Evolutionary conservation across 495 filamentous ascomycete species (phyloP).

Genomic region (Aspergillus sclerotiicarbonarius): DNA sequence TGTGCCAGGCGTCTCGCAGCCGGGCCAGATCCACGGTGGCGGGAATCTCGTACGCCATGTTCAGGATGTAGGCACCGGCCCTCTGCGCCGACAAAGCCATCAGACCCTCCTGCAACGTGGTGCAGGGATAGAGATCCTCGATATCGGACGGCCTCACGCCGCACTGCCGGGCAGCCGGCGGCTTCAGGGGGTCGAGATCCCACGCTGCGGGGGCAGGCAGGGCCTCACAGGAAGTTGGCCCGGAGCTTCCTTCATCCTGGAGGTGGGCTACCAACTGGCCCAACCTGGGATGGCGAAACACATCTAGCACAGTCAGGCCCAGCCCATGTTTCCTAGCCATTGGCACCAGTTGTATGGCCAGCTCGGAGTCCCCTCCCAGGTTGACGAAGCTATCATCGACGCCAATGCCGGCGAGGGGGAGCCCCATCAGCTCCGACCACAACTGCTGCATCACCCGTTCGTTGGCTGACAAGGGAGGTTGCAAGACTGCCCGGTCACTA

Average conservation of each 20-base stretch:
- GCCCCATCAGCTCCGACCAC: constrained; percentile 31
- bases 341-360: constrained; percentile 47
- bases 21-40: constrained; percentile 24
- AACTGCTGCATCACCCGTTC: constrained; percentile 22
- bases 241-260: neutral
- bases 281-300: constrained; percentile 29
- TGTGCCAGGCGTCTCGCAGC: constrained; percentile 41
- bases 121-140: constrained; percentile 61
- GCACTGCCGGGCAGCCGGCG: neutral
- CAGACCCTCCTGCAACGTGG: constrained; percentile 58
- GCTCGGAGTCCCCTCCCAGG: constrained; percentile 51
- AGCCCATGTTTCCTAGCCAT: constrained; percentile 33
- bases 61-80: constrained; percentile 31
- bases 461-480: neutral
- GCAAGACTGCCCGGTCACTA: neutral
- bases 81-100: constrained; percentile 45
- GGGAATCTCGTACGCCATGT: constrained; percentile 27
- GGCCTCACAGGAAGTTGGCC: neutral
- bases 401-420: constrained; percentile 17
- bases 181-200: too few relatives aligned
- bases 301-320: constrained; percentile 40
- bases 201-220: too few relatives aligned
- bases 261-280: constrained; percentile 6
- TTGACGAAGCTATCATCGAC: constrained; percentile 45
- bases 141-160: constrained; percentile 28